Conservation (phyloP, 306 rosid species). For the Potentilla sterilis region DNA sequence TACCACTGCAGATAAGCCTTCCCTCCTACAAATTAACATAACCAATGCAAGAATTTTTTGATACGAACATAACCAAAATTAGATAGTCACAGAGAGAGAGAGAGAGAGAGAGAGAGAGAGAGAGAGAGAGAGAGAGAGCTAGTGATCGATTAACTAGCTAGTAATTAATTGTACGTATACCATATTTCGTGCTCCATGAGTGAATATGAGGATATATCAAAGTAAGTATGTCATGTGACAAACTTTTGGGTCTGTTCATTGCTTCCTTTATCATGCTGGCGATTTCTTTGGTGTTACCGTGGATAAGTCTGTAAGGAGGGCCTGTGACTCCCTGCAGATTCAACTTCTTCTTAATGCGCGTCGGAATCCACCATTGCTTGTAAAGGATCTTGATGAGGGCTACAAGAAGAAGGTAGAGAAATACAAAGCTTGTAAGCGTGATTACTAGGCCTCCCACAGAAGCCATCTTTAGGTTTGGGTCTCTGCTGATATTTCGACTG, state of each 20-base stretch:
- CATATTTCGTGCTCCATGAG: constrained; percentile 19
- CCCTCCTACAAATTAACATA: constrained; percentile 16
- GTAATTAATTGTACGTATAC: background rate
- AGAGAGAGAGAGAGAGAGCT: too few relatives aligned
- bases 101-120: too few relatives aligned
- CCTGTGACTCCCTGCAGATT: constrained; percentile 34
- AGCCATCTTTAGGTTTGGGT: background rate
- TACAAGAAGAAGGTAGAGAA: background rate
- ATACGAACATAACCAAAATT: background rate
- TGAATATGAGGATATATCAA: constrained; percentile 18
- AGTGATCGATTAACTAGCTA: too few relatives aligned
- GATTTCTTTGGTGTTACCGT: constrained; percentile 32
- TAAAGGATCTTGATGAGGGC: constrained; percentile 15
- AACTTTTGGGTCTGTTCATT: constrained; percentile 16
- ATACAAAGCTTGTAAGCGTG: background rate
- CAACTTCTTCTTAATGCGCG: constrained; percentile 1
- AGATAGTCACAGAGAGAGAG: too few relatives aligned
- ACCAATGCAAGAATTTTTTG: too few relatives aligned
- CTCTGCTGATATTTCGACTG: background rate
- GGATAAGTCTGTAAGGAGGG: constrained; percentile 31
- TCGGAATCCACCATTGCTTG: constrained; percentile 38
- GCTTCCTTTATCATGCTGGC: constrained; percentile 17
- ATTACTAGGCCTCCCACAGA: background rate
- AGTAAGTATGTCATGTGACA: constrained; percentile 23
- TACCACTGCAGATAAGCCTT: constrained; percentile 32